Percentiles rank a stretch among this genome's conserved stretches.
Conservation (phyloP, 345 rosid genomes). For the Euphorbia lathyris region DNA sequence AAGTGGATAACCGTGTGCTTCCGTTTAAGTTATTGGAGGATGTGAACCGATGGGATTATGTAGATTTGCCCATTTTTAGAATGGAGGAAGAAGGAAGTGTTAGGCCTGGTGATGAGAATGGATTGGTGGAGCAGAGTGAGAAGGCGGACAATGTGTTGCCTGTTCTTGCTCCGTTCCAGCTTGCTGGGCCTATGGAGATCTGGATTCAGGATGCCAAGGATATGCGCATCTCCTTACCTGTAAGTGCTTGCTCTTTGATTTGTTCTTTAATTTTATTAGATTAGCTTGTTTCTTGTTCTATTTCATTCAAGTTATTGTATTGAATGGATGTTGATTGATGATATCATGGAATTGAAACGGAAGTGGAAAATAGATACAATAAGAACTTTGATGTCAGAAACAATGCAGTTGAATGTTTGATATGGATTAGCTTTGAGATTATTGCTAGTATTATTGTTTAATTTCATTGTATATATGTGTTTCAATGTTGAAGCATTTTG, state of each 20-base stretch:
- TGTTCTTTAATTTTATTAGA: neutral
- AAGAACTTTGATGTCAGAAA: neutral
- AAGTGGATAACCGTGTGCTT: constrained; percentile 58
- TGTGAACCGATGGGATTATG: constrained; percentile 82
- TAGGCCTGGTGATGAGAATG: constrained; percentile 27
- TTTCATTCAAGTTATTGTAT: too few relatives aligned
- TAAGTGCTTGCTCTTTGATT: constrained; percentile 15
- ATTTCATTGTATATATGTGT: too few relatives aligned
- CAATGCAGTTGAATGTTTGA: neutral
- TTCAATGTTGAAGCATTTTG: neutral
- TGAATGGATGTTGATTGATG: neutral
- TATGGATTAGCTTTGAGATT: neutral
- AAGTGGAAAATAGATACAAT: neutral
- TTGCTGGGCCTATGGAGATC: constrained; percentile 93
- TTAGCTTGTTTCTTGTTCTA: neutral
- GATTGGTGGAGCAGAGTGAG: constrained; percentile 38
- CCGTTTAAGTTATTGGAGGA: constrained; percentile 92
- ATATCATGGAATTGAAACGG: neutral
- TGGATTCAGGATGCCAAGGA: constrained; percentile 94
- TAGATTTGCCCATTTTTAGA: constrained; percentile 79
- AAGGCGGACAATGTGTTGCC: constrained; percentile 43
- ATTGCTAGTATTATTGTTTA: neutral
- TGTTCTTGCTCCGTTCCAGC: constrained; percentile 85
- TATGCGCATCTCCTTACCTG: constrained; percentile 82
- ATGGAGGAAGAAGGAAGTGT: constrained; percentile 31